Evolutionary conservation across 306 rosid species (phyloP).

Genomic region (Sechiopsis laciniata): DNA sequence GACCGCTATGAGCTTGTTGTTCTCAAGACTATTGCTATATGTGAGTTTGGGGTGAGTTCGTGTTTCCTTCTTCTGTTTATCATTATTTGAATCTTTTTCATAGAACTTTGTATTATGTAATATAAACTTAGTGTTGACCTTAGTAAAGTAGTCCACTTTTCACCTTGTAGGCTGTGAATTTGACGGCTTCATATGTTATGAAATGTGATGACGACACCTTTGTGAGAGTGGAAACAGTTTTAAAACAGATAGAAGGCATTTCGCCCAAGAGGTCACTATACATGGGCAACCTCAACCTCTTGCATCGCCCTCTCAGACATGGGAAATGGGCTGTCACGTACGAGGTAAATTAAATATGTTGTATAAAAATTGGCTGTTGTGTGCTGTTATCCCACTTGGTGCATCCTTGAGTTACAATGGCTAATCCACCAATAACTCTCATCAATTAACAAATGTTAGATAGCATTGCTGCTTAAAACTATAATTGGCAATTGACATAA

Average conservation of each 20-base stretch:
- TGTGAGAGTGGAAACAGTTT: slow-evolving; percentile 68
- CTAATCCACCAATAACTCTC: not conserved
- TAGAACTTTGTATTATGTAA: not conserved
- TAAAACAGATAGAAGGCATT: slow-evolving; percentile 65
- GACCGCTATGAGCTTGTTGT: slow-evolving; percentile 96
- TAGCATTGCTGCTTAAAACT: not conserved
- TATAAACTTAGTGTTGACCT: not conserved
- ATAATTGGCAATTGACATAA: not conserved
- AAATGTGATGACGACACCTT: slow-evolving; percentile 93
- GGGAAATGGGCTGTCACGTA: slow-evolving; percentile 96
- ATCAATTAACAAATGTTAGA: not conserved
- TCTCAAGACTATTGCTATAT: slow-evolving; percentile 83
- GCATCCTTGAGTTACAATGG: slow-evolving; percentile 7
- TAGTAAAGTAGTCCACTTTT: slow-evolving; percentile 22
- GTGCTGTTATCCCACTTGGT: not conserved
- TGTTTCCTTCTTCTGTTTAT: not conserved
- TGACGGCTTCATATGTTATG: slow-evolving; percentile 71
- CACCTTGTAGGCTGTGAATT: slow-evolving; percentile 62
- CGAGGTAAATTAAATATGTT: slow-evolving; percentile 50
- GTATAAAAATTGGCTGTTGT: not conserved
- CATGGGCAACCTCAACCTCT: slow-evolving; percentile 97
- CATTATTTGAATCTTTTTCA: not conserved
- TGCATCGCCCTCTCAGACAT: slow-evolving; percentile 87
- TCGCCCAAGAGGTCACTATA: slow-evolving; percentile 59
- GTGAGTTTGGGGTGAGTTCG: slow-evolving; percentile 90